A percentile compares a stretch with the other conserved stretches of the same genome.
These are phyloP conservation scores for Aspergillus versicolor DNA, from an alignment of 2,329 filamentous ascomycete species.

Conservation along the genomic window DNA sequence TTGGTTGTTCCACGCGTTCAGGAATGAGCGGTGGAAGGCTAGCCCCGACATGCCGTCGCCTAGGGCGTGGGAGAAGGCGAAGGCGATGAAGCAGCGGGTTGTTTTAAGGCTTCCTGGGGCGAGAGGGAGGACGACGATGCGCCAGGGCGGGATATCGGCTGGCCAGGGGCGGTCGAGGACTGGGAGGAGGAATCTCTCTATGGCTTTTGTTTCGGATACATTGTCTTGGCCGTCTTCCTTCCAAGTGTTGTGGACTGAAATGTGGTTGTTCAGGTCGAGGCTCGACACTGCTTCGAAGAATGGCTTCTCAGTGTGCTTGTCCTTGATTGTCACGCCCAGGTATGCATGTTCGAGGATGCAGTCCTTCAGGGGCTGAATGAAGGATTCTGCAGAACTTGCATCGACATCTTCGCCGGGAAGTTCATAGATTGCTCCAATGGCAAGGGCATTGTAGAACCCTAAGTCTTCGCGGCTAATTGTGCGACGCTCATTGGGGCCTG, in stretches of 20 bases:
- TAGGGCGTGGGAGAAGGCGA: constrained; percentile 45
- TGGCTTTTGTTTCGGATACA: constrained; percentile 12
- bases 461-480: constrained; percentile 43
- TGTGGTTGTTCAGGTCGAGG: constrained; percentile 42
- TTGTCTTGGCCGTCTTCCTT: neutral
- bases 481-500: constrained; percentile 43
- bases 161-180: constrained; percentile 37
- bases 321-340: constrained; percentile 37
- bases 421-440: constrained; percentile 39
- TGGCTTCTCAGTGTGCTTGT: constrained; percentile 39
- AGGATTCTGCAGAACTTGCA: constrained; percentile 21
- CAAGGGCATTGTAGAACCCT: constrained; percentile 42
- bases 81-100: constrained; percentile 36
- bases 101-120: neutral
- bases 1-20: constrained; percentile 18
- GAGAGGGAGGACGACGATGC: constrained; percentile 39
- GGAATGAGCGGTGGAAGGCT: constrained; percentile 45
- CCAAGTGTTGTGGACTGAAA: constrained; percentile 25
- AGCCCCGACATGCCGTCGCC: constrained; percentile 46
- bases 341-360: constrained; percentile 43
- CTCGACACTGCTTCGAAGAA: constrained; percentile 29
- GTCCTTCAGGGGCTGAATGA: constrained; percentile 32
- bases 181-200: constrained; percentile 27
- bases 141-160: constrained; percentile 42
- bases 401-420: constrained; percentile 16